A percentile compares a stretch with the other conserved stretches of the same genome.
These are phyloP conservation scores for Phytophthora pisi DNA, from an alignment of 352 stramenopile species.

Conservation along the genomic window DNA sequence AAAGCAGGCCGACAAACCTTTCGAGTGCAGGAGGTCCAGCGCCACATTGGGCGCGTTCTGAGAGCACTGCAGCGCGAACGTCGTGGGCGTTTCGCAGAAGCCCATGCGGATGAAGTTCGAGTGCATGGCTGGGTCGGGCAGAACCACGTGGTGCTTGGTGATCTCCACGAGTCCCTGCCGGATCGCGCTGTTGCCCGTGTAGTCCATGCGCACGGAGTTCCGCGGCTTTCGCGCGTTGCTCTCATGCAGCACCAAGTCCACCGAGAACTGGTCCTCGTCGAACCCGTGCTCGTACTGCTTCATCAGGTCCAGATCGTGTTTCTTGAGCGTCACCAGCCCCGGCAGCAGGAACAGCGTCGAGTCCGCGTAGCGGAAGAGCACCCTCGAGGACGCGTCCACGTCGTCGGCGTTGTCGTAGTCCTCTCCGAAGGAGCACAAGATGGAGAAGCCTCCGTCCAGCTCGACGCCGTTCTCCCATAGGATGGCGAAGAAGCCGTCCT, in stretches of 20 bases:
- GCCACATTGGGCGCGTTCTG: slow-evolving; percentile 80
- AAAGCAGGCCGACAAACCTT: slow-evolving; percentile 61
- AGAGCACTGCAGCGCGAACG: slow-evolving; percentile 79
- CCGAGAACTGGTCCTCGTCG: slow-evolving; percentile 79
- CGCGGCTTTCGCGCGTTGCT: slow-evolving; percentile 43
- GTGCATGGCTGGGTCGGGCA: slow-evolving; percentile 80
- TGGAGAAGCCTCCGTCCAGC: slow-evolving; percentile 81
- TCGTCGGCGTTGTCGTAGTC: slow-evolving; percentile 68
- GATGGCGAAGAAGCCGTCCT: slow-evolving; percentile 82
- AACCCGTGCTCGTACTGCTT: slow-evolving; percentile 88
- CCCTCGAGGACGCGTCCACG: slow-evolving; percentile 63
- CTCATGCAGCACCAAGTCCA: slow-evolving; percentile 81
- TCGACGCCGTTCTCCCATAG: slow-evolving; percentile 80
- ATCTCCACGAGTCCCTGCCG: slow-evolving; percentile 80
- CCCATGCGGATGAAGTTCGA: slow-evolving; percentile 86
- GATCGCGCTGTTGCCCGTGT: slow-evolving; percentile 69
- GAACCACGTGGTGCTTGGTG: slow-evolving; percentile 76
- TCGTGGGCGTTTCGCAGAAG: slow-evolving; percentile 73
- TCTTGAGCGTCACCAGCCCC: slow-evolving; percentile 75
- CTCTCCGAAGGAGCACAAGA: slow-evolving; percentile 85
- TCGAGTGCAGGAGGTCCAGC: slow-evolving; percentile 76
- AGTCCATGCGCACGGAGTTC: slow-evolving; percentile 61
- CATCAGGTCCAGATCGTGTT: slow-evolving; percentile 80
- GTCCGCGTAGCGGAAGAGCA: slow-evolving; percentile 81
- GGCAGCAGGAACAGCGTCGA: slow-evolving; percentile 80